phyloP scores from a whole-genome alignment of 2,329 filamentous ascomycete species.

The Phaeosphaeriaceae sp. region DNA sequence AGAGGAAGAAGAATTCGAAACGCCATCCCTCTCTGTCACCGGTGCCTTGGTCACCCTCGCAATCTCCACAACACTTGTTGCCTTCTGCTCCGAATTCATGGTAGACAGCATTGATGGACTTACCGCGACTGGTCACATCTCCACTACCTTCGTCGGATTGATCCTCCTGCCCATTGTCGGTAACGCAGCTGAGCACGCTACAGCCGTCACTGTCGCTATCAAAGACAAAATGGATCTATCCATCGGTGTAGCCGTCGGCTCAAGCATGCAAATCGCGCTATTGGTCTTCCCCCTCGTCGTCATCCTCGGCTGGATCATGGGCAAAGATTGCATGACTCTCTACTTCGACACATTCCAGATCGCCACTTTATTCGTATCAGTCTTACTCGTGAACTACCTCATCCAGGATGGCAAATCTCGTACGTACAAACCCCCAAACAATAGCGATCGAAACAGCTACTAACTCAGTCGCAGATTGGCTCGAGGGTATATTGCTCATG shows the following conservation, averaged over 20 bases:
- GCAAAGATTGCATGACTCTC: conserved; percentile 70
- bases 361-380: conserved; percentile 64
- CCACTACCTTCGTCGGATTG: conserved; percentile 67
- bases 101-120: conserved; percentile 65
- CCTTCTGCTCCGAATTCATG: conserved; percentile 74
- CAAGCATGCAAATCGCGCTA: conserved; percentile 69
- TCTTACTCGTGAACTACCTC: conserved; percentile 66
- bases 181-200: conserved; percentile 71
- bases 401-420: conserved; percentile 65
- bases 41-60: conserved; percentile 76
- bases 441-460: conserved; percentile 3
- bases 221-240: conserved; percentile 74
- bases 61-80: conserved; percentile 78
- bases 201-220: conserved; percentile 65
- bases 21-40: conserved; percentile 75
- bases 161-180: conserved; percentile 71
- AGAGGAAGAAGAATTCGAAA: conserved; percentile 71
- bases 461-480: conserved; percentile 53
- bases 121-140: conserved; percentile 56
- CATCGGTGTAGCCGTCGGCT: conserved; percentile 70
- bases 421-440: no score
- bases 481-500: conserved; percentile 67
- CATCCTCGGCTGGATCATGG: conserved; percentile 66
- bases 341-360: conserved; percentile 91
- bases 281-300: conserved; percentile 67